A percentile compares a stretch with the other conserved stretches of the same genome.
phyloP scores from a whole-genome alignment of 257 asterid species.

The Solanum ossicruentum region DNA sequence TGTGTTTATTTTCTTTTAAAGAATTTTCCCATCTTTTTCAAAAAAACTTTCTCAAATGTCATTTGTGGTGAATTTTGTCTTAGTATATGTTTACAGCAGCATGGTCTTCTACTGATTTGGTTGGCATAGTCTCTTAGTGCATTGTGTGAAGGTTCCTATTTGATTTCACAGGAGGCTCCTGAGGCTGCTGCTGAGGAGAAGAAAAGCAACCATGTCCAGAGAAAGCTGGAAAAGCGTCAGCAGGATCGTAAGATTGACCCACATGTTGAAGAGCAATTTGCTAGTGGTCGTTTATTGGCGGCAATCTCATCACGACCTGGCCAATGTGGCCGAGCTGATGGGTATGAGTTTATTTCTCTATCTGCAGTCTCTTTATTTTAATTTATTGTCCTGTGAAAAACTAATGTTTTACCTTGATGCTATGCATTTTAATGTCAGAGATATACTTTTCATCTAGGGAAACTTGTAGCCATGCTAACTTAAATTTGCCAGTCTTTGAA shows the following conservation, averaged over 20 bases:
- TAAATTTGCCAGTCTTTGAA: neutral
- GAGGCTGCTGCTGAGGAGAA: conserved; percentile 27
- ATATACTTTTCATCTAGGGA: neutral
- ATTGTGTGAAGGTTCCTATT: neutral
- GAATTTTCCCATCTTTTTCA: neutral
- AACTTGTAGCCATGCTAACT: neutral
- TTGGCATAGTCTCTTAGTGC: neutral
- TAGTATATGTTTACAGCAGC: neutral
- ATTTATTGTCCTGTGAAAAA: neutral
- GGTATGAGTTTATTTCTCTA: conserved; percentile 9
- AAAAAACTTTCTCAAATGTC: neutral
- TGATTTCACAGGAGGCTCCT: conserved; percentile 5
- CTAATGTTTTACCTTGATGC: neutral
- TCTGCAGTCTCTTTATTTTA: neutral
- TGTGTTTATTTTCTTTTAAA: neutral
- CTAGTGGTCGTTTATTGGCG: conserved; percentile 35
- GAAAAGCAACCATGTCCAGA: conserved; percentile 30
- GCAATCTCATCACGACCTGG: conserved; percentile 43
- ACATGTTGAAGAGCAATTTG: conserved; percentile 39
- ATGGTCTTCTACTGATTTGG: neutral
- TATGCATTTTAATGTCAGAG: neutral
- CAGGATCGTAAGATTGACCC: conserved; percentile 33
- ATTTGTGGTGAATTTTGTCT: neutral
- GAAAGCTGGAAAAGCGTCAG: conserved; percentile 35
- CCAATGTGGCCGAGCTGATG: conserved; percentile 45